Evolutionary conservation across 2,329 filamentous ascomycete species (phyloP), one percentile per base, ranked within the genome.

Genomic region (Ascochyta koolunga): DNA sequence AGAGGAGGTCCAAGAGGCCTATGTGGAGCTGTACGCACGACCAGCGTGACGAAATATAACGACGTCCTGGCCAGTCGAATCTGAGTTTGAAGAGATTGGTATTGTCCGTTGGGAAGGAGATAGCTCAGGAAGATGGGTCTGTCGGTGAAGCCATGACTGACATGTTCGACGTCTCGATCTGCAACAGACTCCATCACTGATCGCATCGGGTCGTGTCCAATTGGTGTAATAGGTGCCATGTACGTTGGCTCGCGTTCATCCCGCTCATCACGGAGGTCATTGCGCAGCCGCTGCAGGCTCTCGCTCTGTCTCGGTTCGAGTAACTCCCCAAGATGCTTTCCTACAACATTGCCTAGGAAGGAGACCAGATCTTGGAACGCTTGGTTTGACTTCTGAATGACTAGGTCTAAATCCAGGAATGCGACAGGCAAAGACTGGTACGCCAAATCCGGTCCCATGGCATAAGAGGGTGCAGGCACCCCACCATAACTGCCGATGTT

Each of bases 241-340:
- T 80, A 81, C 24, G 79, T 67, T 13, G 80, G 80, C 50, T 82
- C 80, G 32, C 77, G 74, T 25, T 72, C 68, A 35, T 80, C 77
- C 42, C 78, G 67, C 58, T 83, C 81, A 32, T 77, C 74, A 32
- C 79, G 72, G 42, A 83, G 66, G 15, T 76, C 71, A 42, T 73
- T 76, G 35, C 78, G 76, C 29, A 83, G 69, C 13, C 72, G 67
- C 39, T 77, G 74, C 57, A 82, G 70, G 42, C 68, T 71, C 21
- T 80, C 77, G 2, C 67, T 61, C 41, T 80, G 77, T 19, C 72
- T 65, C 4, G 71, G 64, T 32, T 76, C 73, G 5, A 81, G 71
- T 25, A 83, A 66, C 15, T 81, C 78, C 11, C 67, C 63, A 18
- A 83, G 65, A 38, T 73, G 72, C 46, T 72, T 74, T 7, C 76